phyloP scores from a whole-genome alignment of 345 rosid genomes.

The Pistacia atlantica region DNA sequence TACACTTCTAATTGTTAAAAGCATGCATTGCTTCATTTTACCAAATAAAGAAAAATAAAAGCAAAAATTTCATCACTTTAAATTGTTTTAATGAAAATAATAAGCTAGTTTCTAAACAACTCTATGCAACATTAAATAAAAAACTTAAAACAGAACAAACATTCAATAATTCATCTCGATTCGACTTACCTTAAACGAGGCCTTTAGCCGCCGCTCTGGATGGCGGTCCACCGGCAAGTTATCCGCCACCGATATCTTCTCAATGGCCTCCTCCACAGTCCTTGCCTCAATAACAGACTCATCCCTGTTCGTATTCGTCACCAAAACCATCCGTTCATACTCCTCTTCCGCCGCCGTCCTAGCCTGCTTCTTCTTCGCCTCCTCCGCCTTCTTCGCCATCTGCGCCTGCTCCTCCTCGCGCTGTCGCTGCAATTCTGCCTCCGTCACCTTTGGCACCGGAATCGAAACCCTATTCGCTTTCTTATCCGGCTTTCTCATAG shows the following conservation, averaged over 20 bases:
- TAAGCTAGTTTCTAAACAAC: neutral
- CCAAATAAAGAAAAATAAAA: neutral
- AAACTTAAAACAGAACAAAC: neutral
- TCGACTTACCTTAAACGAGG: conserved; percentile 76
- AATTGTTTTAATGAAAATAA: neutral
- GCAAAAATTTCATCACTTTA: neutral
- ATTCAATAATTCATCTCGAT: neutral
- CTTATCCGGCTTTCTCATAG: conserved; percentile 76
- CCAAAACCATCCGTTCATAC: conserved; percentile 81
- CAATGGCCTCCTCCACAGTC: conserved; percentile 85
- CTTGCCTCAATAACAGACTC: conserved; percentile 85
- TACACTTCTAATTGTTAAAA: neutral
- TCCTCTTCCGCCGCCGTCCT: conserved; percentile 89
- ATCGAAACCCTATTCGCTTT: conserved; percentile 73
- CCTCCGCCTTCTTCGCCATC: conserved; percentile 71
- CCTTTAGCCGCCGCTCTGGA: conserved; percentile 89
- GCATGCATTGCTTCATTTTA: neutral
- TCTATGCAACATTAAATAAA: neutral
- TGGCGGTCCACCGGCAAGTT: conserved; percentile 75
- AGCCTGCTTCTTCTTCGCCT: conserved; percentile 56
- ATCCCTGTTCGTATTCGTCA: conserved; percentile 82
- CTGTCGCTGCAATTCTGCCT: conserved; percentile 57
- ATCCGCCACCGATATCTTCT: conserved; percentile 65
- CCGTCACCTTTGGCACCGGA: conserved; percentile 89
- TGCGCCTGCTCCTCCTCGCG: conserved; percentile 79